Percentiles rank a stretch among this genome's conserved stretches.
These are phyloP conservation scores for Anaeromyces robustus DNA, from an alignment of 192 early-diverging fungal species.

Conservation along the genomic window DNA sequence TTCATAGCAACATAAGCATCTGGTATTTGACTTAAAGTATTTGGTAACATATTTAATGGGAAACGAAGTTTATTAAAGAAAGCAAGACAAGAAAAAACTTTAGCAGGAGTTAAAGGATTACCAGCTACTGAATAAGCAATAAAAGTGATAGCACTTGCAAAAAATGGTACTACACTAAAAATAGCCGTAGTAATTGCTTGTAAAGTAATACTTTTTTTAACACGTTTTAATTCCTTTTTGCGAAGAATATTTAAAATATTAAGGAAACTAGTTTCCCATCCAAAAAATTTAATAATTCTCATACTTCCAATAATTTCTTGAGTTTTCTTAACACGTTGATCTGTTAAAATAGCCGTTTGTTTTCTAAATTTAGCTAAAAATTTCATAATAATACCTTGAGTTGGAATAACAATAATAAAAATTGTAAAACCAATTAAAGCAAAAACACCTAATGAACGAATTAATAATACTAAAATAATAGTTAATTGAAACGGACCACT, in stretches of 20 bases:
- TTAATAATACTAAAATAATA: background rate
- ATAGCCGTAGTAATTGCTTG: no score
- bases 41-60: conserved; percentile 70
- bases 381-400: conserved; percentile 19
- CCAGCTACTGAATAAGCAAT: background rate
- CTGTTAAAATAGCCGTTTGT: conserved; percentile 39
- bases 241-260: conserved; percentile 6
- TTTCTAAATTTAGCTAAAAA: conserved; percentile 17
- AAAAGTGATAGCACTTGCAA: no score
- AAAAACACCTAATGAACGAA: background rate
- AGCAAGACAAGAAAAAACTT: conserved; percentile 68
- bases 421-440: conserved; percentile 27
- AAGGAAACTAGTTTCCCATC: conserved; percentile 30
- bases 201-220: no score
- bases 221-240: conserved; percentile 3
- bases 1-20: conserved; percentile 74
- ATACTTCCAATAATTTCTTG: conserved; percentile 55
- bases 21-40: conserved; percentile 55
- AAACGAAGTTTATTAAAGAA: conserved; percentile 87
- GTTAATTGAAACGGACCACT: background rate
- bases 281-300: conserved; percentile 59
- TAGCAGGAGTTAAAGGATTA: conserved; percentile 14
- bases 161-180: no score
- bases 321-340: conserved; percentile 52
- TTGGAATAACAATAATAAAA: conserved; percentile 16